Conservation (phyloP, 176 grass and related monocot genomes). For the Musa beccarii region DNA sequence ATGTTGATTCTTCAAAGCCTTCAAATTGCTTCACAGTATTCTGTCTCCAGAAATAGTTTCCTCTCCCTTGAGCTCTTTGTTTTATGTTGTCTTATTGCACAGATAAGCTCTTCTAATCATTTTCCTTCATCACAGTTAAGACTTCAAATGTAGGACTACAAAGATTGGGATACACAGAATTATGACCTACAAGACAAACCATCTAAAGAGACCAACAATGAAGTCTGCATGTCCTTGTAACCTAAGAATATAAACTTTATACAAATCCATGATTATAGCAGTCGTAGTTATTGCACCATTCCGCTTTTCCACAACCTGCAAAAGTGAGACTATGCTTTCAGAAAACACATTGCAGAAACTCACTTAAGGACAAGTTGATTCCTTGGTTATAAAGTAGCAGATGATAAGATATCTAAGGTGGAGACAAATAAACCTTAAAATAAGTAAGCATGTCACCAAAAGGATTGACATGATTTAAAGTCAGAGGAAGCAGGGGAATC, state of each 20-base stretch:
- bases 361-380: background rate
- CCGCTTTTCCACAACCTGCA: background rate
- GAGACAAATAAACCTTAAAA: slow-evolving; percentile 6
- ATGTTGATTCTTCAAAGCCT: too few species aligned
- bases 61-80: too few species aligned
- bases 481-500: background rate
- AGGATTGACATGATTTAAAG: background rate
- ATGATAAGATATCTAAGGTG: background rate
- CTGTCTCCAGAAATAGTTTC: too few species aligned
- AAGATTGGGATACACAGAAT: too few species aligned
- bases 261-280: background rate
- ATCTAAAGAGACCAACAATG: too few species aligned
- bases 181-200: too few species aligned
- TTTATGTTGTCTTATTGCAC: too few species aligned
- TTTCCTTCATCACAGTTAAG: too few species aligned
- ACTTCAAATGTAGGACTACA: too few species aligned
- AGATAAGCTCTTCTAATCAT: too few species aligned
- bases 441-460: background rate
- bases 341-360: background rate
- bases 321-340: background rate
- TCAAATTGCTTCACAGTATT: too few species aligned
- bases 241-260: background rate
- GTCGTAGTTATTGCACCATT: background rate
- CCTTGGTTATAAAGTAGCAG: background rate
- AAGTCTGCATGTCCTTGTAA: too few species aligned